phyloP scores from a whole-genome alignment of 441 rosid species.

The Manihot esculenta region DNA sequence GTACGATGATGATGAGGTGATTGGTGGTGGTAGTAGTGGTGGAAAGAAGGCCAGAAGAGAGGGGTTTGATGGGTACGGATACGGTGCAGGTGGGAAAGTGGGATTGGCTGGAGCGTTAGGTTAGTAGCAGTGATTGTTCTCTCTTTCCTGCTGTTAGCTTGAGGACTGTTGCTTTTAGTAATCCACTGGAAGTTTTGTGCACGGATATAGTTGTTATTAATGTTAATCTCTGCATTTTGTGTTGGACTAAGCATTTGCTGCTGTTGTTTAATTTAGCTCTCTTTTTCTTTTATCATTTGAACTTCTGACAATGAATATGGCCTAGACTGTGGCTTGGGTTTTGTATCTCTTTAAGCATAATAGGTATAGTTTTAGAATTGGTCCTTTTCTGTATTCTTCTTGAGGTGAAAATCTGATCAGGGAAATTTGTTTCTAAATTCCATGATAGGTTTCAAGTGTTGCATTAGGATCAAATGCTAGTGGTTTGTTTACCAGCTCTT shows the following conservation, averaged over 20 bases:
- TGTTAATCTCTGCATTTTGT: background rate
- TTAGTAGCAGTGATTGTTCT: slow-evolving; percentile 20
- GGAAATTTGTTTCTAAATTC: background rate
- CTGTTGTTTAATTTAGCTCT: background rate
- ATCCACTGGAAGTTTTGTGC: no score
- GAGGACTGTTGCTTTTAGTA: no score
- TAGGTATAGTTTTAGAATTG: background rate
- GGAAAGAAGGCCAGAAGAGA: slow-evolving; percentile 81
- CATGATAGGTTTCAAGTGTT: no score
- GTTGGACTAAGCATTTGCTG: background rate
- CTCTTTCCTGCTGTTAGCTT: no score
- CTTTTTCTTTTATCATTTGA: no score
- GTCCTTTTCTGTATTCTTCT: background rate
- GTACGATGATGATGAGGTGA: slow-evolving; percentile 34
- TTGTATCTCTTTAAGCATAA: no score
- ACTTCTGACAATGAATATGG: background rate
- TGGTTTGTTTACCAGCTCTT: background rate
- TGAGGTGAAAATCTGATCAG: background rate
- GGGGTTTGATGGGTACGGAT: slow-evolving; percentile 46
- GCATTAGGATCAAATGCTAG: no score
- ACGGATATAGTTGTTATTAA: no score
- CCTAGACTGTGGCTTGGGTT: no score
- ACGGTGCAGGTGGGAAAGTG: slow-evolving; percentile 47
- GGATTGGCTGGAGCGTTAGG: slow-evolving; percentile 47
- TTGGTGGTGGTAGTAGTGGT: slow-evolving; percentile 14